Base-by-base conservation (phyloP, 2,329 filamentous ascomycete species). In the Arthrobotrys musiformis region DNA sequence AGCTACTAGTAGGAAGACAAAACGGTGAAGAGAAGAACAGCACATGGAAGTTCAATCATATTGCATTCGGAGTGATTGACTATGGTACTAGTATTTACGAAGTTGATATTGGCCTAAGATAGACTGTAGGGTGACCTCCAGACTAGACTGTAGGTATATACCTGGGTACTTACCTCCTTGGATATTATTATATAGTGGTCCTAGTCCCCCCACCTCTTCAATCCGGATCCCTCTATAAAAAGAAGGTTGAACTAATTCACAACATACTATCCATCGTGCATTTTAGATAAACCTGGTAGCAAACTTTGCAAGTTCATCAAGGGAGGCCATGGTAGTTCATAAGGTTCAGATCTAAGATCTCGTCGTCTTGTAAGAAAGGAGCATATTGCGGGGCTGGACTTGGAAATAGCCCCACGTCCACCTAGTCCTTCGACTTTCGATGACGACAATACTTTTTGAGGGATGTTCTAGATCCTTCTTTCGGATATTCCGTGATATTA, bases 321-420 rank as follows among this genome's bases (percentile, higher is more conserved):
- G 68, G 60, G 42, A 64, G 13, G n/a, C 42, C n/a, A n/a, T n/a
- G n/a, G n/a, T n/a, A n/a, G n/a, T 48, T 52, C 15, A 30, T 48
- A 42, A 40, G 52, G 11, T 67, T 30, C n/a, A 19, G 58, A 46
- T 72, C 58, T 72, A 4, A 64, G 68, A 72, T 69, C 64, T 60
- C n/a, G n/a, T n/a, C n/a, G n/a, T n/a, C n/a, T 33, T 22, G 42
- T 33, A 48, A 37, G 19, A 19, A 50, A 40, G 61, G 61, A 69
- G 52, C 52, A 61, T 60, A 35, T 56, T 48, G 6, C 8, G 17
- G 17, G 22, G 15, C 37, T 48, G 6, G 9, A 13, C 35, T 22
- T 69, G 24, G 5, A 60, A n/a, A 1, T 13, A 15, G n/a, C 11
- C 30, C 33, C 33, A 17, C 4, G 54, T 28, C 58, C 5, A 15